phyloP scores from a whole-genome alignment of 2,329 filamentous ascomycete species.

The Boeremia lycopersici region DNA sequence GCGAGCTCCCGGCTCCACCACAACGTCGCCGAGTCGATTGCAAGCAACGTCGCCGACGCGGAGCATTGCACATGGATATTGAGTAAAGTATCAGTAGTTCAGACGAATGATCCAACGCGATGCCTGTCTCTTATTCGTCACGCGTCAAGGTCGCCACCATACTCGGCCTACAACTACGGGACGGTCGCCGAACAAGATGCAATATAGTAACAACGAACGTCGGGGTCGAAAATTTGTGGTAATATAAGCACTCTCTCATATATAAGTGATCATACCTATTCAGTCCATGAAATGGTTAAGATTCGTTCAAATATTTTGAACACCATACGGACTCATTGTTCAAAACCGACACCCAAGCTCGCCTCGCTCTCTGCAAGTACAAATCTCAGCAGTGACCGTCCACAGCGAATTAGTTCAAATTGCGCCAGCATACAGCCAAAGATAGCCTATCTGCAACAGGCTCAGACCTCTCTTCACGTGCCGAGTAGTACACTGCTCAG shows the following conservation, averaged over 20 bases:
- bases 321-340: no score
- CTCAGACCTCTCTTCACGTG: no score
- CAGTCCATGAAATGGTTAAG: background rate
- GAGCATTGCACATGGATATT: background rate
- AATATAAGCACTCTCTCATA: background rate
- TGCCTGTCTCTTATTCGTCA: background rate
- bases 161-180: background rate
- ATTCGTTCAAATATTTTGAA: no score
- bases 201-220: background rate
- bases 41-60: slow-evolving; percentile 9
- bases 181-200: slow-evolving; percentile 7
- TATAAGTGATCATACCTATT: background rate
- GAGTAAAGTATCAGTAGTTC: background rate
- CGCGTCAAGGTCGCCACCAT: background rate
- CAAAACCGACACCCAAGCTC: no score
- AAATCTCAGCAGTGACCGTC: no score
- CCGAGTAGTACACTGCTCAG: background rate
- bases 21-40: slow-evolving; percentile 7
- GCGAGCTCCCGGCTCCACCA: background rate
- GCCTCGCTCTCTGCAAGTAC: no score
- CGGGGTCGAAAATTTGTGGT: no score
- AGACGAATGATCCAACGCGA: background rate
- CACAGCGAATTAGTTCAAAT: no score
- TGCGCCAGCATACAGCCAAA: no score
- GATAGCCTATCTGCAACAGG: no score